Conservation (phyloP, 2,329 filamentous ascomycete species). For the Colletotrichum simmondsii region DNA sequence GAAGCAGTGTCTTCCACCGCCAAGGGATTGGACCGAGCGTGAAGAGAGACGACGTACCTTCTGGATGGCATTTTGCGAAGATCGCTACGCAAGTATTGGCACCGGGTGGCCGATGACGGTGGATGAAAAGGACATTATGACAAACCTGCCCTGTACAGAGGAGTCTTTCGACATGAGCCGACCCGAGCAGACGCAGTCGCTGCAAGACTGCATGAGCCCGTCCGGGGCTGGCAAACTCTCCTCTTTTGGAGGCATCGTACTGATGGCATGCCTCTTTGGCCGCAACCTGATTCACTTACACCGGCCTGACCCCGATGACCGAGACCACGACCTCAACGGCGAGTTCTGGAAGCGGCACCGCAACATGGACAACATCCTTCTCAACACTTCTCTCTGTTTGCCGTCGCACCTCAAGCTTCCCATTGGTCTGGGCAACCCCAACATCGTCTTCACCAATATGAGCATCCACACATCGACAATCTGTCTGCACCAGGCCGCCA, state of each 20-base stretch:
- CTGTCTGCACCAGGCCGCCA: constrained; percentile 97
- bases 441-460: constrained; percentile 95
- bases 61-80: constrained; percentile 92
- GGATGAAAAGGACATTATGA: constrained; percentile 91
- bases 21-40: constrained; percentile 92
- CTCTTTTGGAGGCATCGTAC: constrained; percentile 80
- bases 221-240: constrained; percentile 80
- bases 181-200: constrained; percentile 75
- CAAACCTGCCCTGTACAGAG: constrained; percentile 85
- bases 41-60: constrained; percentile 94
- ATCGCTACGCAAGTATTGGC: constrained; percentile 93
- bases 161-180: constrained; percentile 86
- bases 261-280: constrained; percentile 91
- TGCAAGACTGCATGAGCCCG: constrained; percentile 77
- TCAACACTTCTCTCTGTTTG: constrained; percentile 87
- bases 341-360: constrained; percentile 97
- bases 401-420: constrained; percentile 85
- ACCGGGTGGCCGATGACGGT: constrained; percentile 97
- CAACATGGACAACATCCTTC: constrained; percentile 86
- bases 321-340: constrained; percentile 88
- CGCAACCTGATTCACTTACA: constrained; percentile 92
- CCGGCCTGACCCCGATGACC: constrained; percentile 83
- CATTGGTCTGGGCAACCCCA: constrained; percentile 78
- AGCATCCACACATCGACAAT: constrained; percentile 96
- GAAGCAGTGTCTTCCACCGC: constrained; percentile 88